Conservation (phyloP, 345 rosid species). For the Brassica napus region DNA sequence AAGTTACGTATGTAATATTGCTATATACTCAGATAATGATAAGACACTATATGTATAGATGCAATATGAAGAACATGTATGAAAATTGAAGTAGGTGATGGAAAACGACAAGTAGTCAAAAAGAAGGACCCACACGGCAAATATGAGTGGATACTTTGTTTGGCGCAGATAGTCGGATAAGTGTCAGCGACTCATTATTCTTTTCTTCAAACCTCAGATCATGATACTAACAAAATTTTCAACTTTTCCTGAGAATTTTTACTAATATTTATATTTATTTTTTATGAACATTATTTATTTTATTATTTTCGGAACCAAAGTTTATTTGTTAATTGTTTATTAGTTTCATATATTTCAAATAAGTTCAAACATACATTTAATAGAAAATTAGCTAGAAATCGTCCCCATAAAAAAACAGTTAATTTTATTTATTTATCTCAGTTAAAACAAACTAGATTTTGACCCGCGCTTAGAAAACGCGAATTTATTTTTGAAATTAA, state of each 20-base stretch:
- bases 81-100: constrained; percentile 28
- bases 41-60: neutral
- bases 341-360: no score
- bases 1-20: constrained; percentile 11
- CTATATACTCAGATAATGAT: neutral
- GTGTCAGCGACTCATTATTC: constrained; percentile 38
- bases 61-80: constrained; percentile 27
- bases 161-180: constrained; percentile 43
- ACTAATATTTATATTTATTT: neutral
- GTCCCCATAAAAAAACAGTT: no score
- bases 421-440: no score
- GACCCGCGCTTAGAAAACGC: no score
- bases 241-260: no score
- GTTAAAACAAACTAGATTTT: no score
- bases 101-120: constrained; percentile 40
- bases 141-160: constrained; percentile 39
- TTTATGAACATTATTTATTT: no score
- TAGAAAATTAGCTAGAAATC: no score
- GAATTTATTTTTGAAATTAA: no score
- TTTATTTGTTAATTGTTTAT: no score
- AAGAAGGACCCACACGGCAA: constrained; percentile 40
- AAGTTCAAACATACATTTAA: no score
- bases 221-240: constrained; percentile 11
- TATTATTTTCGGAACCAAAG: neutral
- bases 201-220: constrained; percentile 28